Evolutionary conservation across 169 alveolate genomes (phyloP), one percentile per base, ranked within the genome.

Genomic region (Hammondia hammondi): DNA sequence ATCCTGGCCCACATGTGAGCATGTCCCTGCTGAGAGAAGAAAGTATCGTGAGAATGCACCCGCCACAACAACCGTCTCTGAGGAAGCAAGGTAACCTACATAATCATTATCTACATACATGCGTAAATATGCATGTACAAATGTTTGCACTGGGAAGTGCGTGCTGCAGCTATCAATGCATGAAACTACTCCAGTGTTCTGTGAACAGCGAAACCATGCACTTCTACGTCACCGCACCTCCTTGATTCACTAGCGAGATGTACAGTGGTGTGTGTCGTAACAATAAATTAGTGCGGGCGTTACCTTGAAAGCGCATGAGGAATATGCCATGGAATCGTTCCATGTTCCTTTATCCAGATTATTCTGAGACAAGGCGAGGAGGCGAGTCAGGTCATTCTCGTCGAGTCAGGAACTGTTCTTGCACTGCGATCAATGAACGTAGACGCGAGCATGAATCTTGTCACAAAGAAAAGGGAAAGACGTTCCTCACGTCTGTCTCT

Each of bases 311-410:
- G 61, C 19, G 10, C 19, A 52, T 52, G 61, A 14, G 61, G 61
- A 14, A 52, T 52, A 10, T 52, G 61, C 0, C 0, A 14, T 14
- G 61, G 61, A 52, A 2, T 67, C 12, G 35, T 67, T 67, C 27
- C n/a, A 4, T 27, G 9, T 67, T 21, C 32, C 77, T 29, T 67
- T 17, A 6, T 67, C 84, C 61, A 90, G 93, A 71, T 90, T 14
- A 90, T 90, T 90, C 37, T 72, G 46, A 61, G 93, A 12, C 93
- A 90, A 90, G 93, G 93, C 43, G 85, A 90, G 43, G 93, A 90
- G 88, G 93, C 93, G 37, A 72, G 32, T 43, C 93, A 72, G 6
- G 93, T 90, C 56, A 71, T 90, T 46, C 46, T 90, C 48, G 93
- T 90, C 88, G 70, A 88, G 85, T 39, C 82, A 21, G 93, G 93